A percentile compares a stretch with the other conserved stretches of the same genome.
Evolutionary conservation across 2,329 filamentous ascomycete genomes (phyloP).

Genomic region (Pseudogymnoascus sp.): DNA sequence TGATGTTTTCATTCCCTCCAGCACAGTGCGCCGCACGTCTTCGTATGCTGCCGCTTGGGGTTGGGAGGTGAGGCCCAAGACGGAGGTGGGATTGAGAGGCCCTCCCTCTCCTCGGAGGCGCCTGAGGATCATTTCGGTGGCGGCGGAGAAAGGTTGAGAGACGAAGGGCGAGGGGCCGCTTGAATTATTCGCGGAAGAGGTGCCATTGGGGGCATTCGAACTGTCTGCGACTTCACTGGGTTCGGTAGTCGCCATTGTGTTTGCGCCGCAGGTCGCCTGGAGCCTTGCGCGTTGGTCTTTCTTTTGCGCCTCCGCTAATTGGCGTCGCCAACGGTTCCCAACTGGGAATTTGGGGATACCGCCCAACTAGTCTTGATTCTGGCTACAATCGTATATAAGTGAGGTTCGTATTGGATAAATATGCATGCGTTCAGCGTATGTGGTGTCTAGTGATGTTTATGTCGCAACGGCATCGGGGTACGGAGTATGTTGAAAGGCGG

Average conservation of each 20-base stretch:
- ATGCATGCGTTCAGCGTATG: neutral
- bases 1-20: conserved; percentile 30
- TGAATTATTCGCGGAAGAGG: neutral
- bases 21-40: conserved; percentile 29
- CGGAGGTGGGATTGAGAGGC: conserved; percentile 12
- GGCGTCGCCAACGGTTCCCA: neutral
- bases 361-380: neutral
- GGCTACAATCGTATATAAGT: neutral
- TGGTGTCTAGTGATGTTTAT: neutral
- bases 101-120: conserved; percentile 25
- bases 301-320: conserved; percentile 3
- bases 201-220: neutral
- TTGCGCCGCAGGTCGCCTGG: neutral
- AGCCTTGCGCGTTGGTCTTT: neutral
- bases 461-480: neutral
- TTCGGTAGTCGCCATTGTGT: neutral
- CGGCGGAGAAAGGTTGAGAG: conserved; percentile 25
- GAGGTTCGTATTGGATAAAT: neutral
- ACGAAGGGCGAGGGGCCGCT: neutral
- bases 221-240: neutral
- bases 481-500: neutral
- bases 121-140: conserved; percentile 32
- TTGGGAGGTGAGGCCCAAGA: neutral
- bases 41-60: conserved; percentile 26
- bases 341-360: neutral